Conservation (phyloP, 164 flowering plant genomes). For the Magnolia changhungtana region DNA sequence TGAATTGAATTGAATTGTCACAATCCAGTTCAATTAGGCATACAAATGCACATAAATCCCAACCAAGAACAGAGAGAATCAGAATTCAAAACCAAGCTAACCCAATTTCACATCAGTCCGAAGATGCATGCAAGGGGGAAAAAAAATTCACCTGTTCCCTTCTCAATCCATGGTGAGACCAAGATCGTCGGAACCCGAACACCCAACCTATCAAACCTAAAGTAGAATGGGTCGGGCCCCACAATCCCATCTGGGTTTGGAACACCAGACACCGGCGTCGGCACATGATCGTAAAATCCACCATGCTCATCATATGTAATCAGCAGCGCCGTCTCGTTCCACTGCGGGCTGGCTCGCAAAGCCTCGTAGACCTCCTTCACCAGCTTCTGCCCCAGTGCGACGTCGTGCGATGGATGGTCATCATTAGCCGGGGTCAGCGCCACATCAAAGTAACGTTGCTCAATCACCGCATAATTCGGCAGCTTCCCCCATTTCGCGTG, state of each 20-base stretch:
- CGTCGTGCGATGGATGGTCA: constrained; percentile 94
- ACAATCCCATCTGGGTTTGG: constrained; percentile 91
- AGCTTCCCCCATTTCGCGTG: constrained; percentile 64
- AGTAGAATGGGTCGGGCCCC: constrained; percentile 85
- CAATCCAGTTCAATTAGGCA: too few relatives aligned
- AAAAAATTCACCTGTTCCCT: constrained; percentile 56
- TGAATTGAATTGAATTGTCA: too few relatives aligned
- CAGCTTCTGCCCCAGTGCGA: constrained; percentile 81
- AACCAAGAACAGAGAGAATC: neutral
- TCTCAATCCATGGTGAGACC: constrained; percentile 93
- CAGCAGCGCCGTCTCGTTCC: constrained; percentile 83
- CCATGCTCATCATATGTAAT: constrained; percentile 98
- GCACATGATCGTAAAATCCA: constrained; percentile 93
- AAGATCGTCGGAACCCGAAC: constrained; percentile 87
- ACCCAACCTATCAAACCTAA: constrained; percentile 81
- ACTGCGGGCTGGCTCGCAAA: constrained; percentile 80
- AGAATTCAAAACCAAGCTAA: neutral
- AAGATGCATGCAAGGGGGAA: neutral
- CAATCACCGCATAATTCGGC: constrained; percentile 85
- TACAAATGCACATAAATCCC: too few relatives aligned
- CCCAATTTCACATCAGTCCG: neutral
- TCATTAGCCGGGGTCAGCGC: constrained; percentile 73
- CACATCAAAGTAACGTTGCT: constrained; percentile 83
- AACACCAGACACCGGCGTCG: constrained; percentile 84
- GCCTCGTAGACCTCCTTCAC: constrained; percentile 97